These are phyloP conservation scores for Echinosophora koreensis DNA, from an alignment of 306 rosid genomes.

Conservation along the genomic window DNA sequence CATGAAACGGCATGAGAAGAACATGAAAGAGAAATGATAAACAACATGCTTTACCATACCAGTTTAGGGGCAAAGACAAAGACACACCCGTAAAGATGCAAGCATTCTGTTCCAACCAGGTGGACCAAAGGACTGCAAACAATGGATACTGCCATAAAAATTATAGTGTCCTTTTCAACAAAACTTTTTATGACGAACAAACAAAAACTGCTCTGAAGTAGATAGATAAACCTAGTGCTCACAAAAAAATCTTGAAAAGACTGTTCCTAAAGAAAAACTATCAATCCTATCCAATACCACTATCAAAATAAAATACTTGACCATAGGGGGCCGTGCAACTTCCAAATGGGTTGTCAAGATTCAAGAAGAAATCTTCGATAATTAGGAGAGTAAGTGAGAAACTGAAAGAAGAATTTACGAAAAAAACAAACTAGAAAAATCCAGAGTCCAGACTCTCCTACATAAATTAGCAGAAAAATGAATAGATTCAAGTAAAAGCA, in stretches of 20 bases:
- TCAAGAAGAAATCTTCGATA: not conserved
- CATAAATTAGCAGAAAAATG: not conserved
- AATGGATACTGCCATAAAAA: not conserved
- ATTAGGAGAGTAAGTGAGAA: not conserved
- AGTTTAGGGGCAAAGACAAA: not conserved
- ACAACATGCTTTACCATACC: no score
- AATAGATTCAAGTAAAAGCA: conserved; percentile 4
- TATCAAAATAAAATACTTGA: no score
- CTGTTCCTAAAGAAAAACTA: no score
- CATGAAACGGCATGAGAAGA: not conserved
- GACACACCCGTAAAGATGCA: not conserved
- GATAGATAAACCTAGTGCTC: no score
- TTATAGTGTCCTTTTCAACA: not conserved
- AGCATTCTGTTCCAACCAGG: conserved; percentile 12
- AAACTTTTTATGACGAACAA: no score
- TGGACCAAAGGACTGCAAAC: not conserved
- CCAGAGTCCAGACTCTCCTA: not conserved
- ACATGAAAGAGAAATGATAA: not conserved
- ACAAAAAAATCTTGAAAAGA: no score
- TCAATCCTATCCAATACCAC: no score
- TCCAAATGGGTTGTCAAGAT: not conserved
- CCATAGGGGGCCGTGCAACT: no score
- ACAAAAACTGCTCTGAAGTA: no score
- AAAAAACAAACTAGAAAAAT: not conserved
- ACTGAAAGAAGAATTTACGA: not conserved